phyloP scores from a whole-genome alignment of 75 land plant genomes.

The Selaginella moellendorffii region DNA sequence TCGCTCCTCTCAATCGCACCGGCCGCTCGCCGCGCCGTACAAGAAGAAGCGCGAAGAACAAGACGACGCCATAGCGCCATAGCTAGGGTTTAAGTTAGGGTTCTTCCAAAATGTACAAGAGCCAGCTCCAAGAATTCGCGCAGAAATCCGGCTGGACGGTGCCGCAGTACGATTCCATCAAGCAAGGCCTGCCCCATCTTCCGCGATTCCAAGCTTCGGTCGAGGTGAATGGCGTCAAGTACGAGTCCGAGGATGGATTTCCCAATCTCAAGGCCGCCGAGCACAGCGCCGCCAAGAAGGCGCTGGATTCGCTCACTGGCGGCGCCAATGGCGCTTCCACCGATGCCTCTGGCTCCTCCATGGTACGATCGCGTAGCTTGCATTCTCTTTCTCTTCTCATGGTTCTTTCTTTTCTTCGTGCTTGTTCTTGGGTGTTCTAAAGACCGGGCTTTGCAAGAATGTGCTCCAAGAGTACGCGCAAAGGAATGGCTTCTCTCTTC shows the following conservation, averaged over 20 bases:
- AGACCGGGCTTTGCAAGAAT: no score
- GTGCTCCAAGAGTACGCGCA: constrained; percentile 78
- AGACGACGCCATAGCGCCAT: no score
- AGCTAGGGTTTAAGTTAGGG: no score
- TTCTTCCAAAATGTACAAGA: constrained; percentile 68
- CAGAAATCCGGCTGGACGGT: constrained; percentile 46
- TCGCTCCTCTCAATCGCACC: no score
- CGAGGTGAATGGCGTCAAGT: constrained; percentile 37
- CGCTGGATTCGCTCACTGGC: no score
- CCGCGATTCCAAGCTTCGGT: constrained; percentile 75
- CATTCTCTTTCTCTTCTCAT: no score
- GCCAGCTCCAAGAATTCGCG: constrained; percentile 62
- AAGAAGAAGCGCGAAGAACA: no score
- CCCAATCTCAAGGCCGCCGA: constrained; percentile 66
- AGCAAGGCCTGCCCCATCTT: constrained; percentile 75
- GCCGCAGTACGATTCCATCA: constrained; percentile 53
- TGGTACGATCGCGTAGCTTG: no score
- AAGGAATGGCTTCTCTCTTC: constrained; percentile 45
- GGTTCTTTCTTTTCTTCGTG: constrained; percentile 38
- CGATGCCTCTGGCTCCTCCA: no score
- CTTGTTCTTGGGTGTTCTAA: constrained; percentile 76
- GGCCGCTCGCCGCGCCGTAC: no score
- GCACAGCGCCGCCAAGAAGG: no score
- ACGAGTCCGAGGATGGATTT: no score
- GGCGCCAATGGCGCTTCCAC: constrained; percentile 16